Evolutionary conservation across 2,329 filamentous ascomycete species (phyloP), one percentile per base, ranked within the genome.

Genomic region (Dactylellina sp.): DNA sequence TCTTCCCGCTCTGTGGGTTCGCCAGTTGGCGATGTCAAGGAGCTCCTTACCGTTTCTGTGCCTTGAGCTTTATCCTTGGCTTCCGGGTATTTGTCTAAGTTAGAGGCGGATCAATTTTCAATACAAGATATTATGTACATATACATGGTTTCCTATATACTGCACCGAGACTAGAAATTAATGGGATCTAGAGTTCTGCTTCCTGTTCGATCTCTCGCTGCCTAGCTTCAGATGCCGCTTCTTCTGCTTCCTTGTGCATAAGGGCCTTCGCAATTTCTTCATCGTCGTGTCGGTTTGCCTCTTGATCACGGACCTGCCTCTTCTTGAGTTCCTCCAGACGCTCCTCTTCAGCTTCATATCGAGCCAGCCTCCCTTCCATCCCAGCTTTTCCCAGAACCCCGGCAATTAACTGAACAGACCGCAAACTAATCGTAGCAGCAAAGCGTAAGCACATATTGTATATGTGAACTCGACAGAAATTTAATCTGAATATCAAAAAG

Each of bases 371-470:
- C 24, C 95, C 95, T 59, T 86, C 84, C 82, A 96, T 84, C 7
- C 91, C 95, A 0, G 95, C 95, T 59, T 90, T 87, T 42, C 93
- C 94, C 39, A 99, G 85, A 0, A 95, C 89, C 60, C 93, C 93
- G 2, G 89, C 91, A 77, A 99, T 91, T 74, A 97, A 85, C 77
- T 90, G 88, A 55, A 93, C 86, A 76, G 89, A 89, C 74, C 95
- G 90, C 77, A 97, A 82, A 87, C 93, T 96, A 72, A 66, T 70
- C 56, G 28, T 16, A 9, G 16, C 12, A 5, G 39, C 32, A 22
- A 16, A 16, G 7, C 16, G 60, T 64, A 39, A 72, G 53, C 53
- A 44, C 14, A 24, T 6, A 7, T 20, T 9, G 37, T 20, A 35
- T 6, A 53, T n/a, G 50, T 52, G 28, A 59, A 25, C 4, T 24